Percentiles rank a stretch among this genome's conserved stretches.
Evolutionary conservation across 2,329 filamentous ascomycete species (phyloP).

Genomic region (Ilyonectria destructans): DNA sequence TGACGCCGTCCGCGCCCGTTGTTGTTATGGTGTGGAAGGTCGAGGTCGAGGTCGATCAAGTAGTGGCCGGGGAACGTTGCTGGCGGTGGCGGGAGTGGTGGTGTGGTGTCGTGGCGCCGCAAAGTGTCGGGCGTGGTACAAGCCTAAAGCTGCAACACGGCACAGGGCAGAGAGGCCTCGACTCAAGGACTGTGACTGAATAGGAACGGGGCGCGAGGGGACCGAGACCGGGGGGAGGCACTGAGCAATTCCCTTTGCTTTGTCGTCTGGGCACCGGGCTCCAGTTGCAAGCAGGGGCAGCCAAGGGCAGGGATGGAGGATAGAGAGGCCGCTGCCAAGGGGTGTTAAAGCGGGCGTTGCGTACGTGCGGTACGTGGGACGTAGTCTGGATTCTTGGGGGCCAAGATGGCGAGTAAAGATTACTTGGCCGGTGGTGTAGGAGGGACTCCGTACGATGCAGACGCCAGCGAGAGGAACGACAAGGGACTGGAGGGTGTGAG

Average conservation of each 20-base stretch:
- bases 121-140: slow-evolving; percentile 35
- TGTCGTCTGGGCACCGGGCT: slow-evolving; percentile 46
- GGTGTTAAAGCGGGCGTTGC: slow-evolving; percentile 37
- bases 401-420: neutral
- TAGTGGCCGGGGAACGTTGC: slow-evolving; percentile 34
- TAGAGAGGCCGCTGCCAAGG: slow-evolving; percentile 37
- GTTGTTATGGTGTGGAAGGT: slow-evolving; percentile 21
- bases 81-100: slow-evolving; percentile 41
- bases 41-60: slow-evolving; percentile 31
- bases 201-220: slow-evolving; percentile 20
- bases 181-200: slow-evolving; percentile 13
- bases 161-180: slow-evolving; percentile 31
- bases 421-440: neutral
- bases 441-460: neutral
- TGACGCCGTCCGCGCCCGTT: slow-evolving; percentile 18
- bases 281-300: slow-evolving; percentile 44
- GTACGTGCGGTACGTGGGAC: slow-evolving; percentile 19
- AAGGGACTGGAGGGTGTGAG: slow-evolving; percentile 4
- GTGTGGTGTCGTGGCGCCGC: slow-evolving; percentile 43
- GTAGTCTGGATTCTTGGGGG: slow-evolving; percentile 12
- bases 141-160: slow-evolving; percentile 35
- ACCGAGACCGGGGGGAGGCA: slow-evolving; percentile 36
- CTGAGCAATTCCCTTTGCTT: slow-evolving; percentile 42
- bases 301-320: slow-evolving; percentile 40
- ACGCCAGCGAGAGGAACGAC: neutral